Base-by-base conservation (phyloP, 2,329 filamentous ascomycete genomes). In the Thelonectria rubi region DNA sequence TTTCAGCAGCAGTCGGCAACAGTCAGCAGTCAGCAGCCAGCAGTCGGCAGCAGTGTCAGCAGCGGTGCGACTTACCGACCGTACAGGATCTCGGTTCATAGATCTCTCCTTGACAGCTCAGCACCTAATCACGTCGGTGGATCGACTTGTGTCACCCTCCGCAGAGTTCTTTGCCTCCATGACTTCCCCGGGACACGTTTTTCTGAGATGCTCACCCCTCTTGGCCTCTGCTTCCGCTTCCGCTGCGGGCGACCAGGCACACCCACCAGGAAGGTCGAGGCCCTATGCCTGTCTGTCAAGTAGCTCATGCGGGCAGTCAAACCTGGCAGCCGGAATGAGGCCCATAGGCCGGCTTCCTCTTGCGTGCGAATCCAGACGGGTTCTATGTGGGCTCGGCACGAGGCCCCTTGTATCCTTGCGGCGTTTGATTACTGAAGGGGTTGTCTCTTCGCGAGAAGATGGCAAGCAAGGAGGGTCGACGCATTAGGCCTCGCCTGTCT, bases 391-490 rank as follows among this genome's bases (percentile, higher is more conserved):
- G 45, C 34, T 50, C 42, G 58, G 45, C 37, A 47, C 21, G 20
- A 60, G 45, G 18, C 20, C 45, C 30, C 24, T 26, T 24, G 21
- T 24, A 52, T 48, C 53, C 45, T 47, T 47, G 43, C 21, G 43
- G 48, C 37, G 48, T 51, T 62, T 62, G 54, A 60, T 60, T 65
- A 53, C 60, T 63, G 55, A 52, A 67, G 60, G 48, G 57, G 57
- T 40, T 58, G 58, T 52, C 60, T 60, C 20, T 58, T 60, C 45
- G 53, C 59, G 50, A 63, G 60, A 56, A 24, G 48, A 50, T 49
- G 65, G 64, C 71, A 74, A 73, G 69, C 69, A 72, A 58, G 47
- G 40, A 65, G 62, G 65, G 61, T 62, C 60, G 63, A 34, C 58
- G 58, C 64, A 67, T 49, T 58, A 48, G 37, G 51, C 52, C 61